Evolutionary conservation across 169 alveolate genomes (phyloP).

Genomic region (Eimeria maxima): DNA sequence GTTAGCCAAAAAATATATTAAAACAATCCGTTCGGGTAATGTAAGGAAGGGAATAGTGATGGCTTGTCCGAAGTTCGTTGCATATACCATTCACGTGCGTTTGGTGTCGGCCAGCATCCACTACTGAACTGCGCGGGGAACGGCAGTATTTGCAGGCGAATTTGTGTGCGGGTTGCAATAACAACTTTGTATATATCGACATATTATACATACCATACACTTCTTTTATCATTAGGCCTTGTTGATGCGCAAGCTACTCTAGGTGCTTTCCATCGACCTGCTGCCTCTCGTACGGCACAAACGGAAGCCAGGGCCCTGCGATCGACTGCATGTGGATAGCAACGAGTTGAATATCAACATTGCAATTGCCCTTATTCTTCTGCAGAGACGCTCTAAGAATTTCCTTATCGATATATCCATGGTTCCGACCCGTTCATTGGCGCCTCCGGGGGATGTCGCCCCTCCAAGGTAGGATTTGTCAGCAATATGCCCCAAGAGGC

Average conservation of each 20-base stretch:
- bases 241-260: background rate
- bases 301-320: slow-evolving; percentile 25
- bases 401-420: background rate
- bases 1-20: background rate
- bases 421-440: background rate
- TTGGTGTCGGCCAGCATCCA: background rate
- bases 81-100: background rate
- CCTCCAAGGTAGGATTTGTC: background rate
- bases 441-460: slow-evolving; percentile 34
- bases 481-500: background rate
- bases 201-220: background rate
- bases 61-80: background rate
- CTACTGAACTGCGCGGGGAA: background rate
- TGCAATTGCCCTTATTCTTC: background rate
- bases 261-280: background rate
- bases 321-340: background rate
- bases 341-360: background rate
- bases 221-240: background rate
- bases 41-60: background rate
- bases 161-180: background rate
- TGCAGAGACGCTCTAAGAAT: background rate
- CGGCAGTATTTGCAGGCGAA: background rate
- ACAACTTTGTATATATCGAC: background rate
- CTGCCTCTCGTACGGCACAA: slow-evolving; percentile 4
- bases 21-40: background rate